Conservation (phyloP, 345 rosid species). For the Chamaenerion angustifolium region DNA sequence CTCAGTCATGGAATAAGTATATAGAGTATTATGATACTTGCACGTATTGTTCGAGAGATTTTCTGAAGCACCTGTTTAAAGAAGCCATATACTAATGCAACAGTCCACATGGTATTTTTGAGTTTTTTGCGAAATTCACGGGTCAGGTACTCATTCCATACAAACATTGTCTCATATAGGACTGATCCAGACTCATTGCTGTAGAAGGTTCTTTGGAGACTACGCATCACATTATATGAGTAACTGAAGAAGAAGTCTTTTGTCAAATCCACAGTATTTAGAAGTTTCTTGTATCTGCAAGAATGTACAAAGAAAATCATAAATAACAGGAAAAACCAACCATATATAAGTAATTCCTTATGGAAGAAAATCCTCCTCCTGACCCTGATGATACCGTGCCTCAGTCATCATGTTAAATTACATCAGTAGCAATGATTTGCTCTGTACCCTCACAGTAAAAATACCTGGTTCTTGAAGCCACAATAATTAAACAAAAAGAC, state of each 20-base stretch:
- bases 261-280: slow-evolving; percentile 77
- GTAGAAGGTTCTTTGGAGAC: slow-evolving; percentile 70
- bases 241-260: slow-evolving; percentile 99
- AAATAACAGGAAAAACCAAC: slow-evolving; percentile 10
- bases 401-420: slow-evolving; percentile 33
- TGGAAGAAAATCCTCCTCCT: slow-evolving; percentile 22
- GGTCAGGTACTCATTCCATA: slow-evolving; percentile 89
- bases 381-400: slow-evolving; percentile 52
- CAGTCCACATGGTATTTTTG: slow-evolving; percentile 74
- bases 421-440: slow-evolving; percentile 42
- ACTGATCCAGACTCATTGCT: slow-evolving; percentile 29
- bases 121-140: slow-evolving; percentile 58
- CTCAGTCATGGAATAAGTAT: no score
- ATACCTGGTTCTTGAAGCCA: slow-evolving; percentile 23
- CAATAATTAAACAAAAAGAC: no score
- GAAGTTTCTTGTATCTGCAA: slow-evolving; percentile 93
- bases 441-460: slow-evolving; percentile 51
- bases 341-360: slow-evolving; percentile 4
- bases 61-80: slow-evolving; percentile 63
- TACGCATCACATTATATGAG: slow-evolving; percentile 74
- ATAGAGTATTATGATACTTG: no score
- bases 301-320: slow-evolving; percentile 17
- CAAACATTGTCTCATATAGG: slow-evolving; percentile 76
- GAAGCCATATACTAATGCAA: slow-evolving; percentile 89
- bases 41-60: no score